Conservation (phyloP, 208 protist genomes). For the Tritrichomonas musculus region DNA sequence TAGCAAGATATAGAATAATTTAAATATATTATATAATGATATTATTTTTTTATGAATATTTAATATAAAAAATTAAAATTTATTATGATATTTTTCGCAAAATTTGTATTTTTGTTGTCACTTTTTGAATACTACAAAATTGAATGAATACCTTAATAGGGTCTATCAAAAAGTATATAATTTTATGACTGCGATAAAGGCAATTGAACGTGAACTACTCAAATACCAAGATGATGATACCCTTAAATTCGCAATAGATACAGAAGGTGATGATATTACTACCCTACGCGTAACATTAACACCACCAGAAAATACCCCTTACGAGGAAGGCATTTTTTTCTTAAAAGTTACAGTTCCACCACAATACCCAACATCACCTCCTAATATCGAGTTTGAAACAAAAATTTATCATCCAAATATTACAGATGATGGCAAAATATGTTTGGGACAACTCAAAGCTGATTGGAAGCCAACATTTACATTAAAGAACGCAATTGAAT, state of each 20-base stretch:
- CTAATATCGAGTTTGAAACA: neutral
- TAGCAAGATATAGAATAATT: too few species aligned
- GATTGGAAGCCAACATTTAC: neutral
- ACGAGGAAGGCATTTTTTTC: neutral
- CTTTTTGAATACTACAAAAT: too few species aligned
- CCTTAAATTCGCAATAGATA: neutral
- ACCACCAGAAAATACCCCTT: neutral
- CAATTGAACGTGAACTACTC: neutral
- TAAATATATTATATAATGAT: too few species aligned
- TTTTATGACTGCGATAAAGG: too few species aligned
- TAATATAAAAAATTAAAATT: too few species aligned
- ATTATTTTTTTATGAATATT: too few species aligned
- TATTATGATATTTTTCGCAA: too few species aligned
- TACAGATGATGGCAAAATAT: neutral
- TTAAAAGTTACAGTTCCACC: neutral
- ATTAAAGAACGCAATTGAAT: neutral
- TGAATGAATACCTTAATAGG: too few species aligned
- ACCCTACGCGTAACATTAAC: neutral
- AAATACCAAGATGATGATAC: neutral
- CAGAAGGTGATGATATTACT: neutral
- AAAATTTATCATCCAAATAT: slow-evolving; percentile 37
- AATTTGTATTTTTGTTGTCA: too few species aligned
- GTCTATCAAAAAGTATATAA: too few species aligned
- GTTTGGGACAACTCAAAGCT: neutral
- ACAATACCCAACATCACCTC: neutral